Percentiles rank a stretch among this genome's conserved stretches.
phyloP scores from a whole-genome alignment of 2,329 filamentous ascomycete genomes.

The Fusarium sp. region DNA sequence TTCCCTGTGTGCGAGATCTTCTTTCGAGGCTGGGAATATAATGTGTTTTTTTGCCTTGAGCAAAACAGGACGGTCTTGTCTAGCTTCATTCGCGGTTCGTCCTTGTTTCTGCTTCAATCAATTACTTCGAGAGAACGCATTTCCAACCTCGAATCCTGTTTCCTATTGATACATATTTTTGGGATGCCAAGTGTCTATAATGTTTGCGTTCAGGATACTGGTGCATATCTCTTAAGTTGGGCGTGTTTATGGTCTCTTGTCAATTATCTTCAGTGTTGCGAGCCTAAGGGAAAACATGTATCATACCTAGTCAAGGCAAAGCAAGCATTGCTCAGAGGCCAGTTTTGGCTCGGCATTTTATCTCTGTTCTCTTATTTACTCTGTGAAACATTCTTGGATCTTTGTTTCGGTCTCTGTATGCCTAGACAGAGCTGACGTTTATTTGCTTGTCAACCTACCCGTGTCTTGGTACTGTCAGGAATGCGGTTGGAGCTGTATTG shows the following conservation, averaged over 20 bases:
- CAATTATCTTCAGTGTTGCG: slow-evolving; percentile 44
- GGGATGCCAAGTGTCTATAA: slow-evolving; percentile 6
- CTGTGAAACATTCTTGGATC: neutral
- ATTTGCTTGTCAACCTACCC: neutral
- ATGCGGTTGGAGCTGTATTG: neutral
- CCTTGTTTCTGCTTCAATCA: slow-evolving; percentile 31
- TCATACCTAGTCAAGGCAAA: slow-evolving; percentile 44
- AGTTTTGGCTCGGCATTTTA: slow-evolving; percentile 55
- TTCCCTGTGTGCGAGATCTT: slow-evolving; percentile 45
- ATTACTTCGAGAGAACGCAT: slow-evolving; percentile 40
- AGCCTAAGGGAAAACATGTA: slow-evolving; percentile 44
- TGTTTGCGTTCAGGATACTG: slow-evolving; percentile 2
- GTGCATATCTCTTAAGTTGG: slow-evolving; percentile 40
- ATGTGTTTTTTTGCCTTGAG: slow-evolving; percentile 48
- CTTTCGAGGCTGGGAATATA: slow-evolving; percentile 50
- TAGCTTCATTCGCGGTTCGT: slow-evolving; percentile 43
- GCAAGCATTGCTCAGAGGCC: slow-evolving; percentile 53
- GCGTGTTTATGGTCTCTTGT: slow-evolving; percentile 56
- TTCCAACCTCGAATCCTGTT: slow-evolving; percentile 41
- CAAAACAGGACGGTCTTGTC: slow-evolving; percentile 47
- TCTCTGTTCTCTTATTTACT: neutral
- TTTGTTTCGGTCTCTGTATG: neutral
- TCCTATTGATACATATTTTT: slow-evolving; percentile 34
- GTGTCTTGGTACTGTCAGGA: neutral
- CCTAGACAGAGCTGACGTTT: slow-evolving; percentile 7